Evolutionary conservation across 2,329 filamentous ascomycete species (phyloP).

Genomic region (Fusarium sambucinum): DNA sequence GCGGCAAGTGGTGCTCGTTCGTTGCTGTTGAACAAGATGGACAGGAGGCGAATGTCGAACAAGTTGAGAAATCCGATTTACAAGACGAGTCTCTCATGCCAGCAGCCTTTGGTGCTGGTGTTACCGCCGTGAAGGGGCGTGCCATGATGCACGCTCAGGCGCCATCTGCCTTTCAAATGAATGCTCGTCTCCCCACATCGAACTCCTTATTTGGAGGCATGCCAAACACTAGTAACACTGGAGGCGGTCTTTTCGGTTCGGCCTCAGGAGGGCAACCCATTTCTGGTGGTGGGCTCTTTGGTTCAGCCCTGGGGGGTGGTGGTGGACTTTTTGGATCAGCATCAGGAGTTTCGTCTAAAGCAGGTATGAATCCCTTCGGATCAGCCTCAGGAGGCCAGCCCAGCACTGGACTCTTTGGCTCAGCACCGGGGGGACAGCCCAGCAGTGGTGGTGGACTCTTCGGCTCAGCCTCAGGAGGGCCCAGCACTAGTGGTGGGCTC

Average conservation of each 20-base stretch:
- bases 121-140: background rate
- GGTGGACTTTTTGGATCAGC: background rate
- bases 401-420: background rate
- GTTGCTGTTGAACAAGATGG: conserved; percentile 69
- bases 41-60: conserved; percentile 5
- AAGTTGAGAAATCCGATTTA: background rate
- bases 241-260: background rate
- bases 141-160: background rate
- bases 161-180: background rate
- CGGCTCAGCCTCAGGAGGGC: background rate
- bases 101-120: background rate
- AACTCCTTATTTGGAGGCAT: background rate
- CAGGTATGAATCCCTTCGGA: too few species aligned
- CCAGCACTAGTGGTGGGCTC: background rate
- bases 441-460: background rate
- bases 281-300: background rate
- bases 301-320: background rate
- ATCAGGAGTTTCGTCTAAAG: too few species aligned
- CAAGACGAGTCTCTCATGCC: background rate
- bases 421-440: background rate
- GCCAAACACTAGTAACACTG: background rate
- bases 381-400: background rate
- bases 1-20: conserved; percentile 78
- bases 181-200: background rate
- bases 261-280: background rate